A percentile compares a stretch with the other conserved stretches of the same genome.
Evolutionary conservation across 2,329 filamentous ascomycete species (phyloP).

Genomic region (Zarea fungicola): DNA sequence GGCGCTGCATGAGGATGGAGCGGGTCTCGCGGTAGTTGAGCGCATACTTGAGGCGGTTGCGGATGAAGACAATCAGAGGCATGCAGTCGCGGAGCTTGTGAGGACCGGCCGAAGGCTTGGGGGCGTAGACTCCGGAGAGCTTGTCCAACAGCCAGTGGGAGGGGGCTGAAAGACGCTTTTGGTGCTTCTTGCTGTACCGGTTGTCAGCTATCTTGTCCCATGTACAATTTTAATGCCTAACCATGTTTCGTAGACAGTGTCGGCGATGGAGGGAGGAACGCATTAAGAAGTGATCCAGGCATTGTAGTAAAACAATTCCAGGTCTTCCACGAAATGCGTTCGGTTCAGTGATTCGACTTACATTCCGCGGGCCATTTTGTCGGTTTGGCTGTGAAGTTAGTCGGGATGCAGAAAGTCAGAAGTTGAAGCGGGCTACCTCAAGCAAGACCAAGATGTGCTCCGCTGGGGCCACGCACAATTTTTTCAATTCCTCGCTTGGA

Average conservation of each 20-base stretch:
- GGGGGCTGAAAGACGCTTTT: slow-evolving; percentile 98
- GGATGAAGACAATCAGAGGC: slow-evolving; percentile 97
- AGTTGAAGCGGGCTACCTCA: slow-evolving; percentile 19
- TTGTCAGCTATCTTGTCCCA: slow-evolving; percentile 26
- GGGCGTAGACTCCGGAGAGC: slow-evolving; percentile 84
- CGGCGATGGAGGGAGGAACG: background rate
- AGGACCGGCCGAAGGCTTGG: slow-evolving; percentile 72
- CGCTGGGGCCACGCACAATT: slow-evolving; percentile 23
- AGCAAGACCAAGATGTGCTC: slow-evolving; percentile 22
- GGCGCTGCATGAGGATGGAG: slow-evolving; percentile 98
- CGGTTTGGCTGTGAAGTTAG: slow-evolving; percentile 34
- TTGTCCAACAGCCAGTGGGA: slow-evolving; percentile 99
- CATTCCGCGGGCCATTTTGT: slow-evolving; percentile 62
- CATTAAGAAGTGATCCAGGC: background rate
- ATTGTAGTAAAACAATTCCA: background rate
- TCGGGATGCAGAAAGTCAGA: slow-evolving; percentile 31
- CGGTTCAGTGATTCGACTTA: slow-evolving; percentile 32
- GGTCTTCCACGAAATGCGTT: background rate
- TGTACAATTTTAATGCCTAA: background rate
- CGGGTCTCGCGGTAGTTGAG: slow-evolving; percentile 98
- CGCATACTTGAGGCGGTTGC: slow-evolving; percentile 96
- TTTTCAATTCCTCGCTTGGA: slow-evolving; percentile 24
- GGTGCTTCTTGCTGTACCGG: slow-evolving; percentile 84
- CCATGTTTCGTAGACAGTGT: background rate
- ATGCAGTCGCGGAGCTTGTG: slow-evolving; percentile 99